Percentiles rank a stretch among this genome's conserved stretches.
Evolutionary conservation across 768 basidiomycete species (phyloP).

Genomic region (Lactarius vividus): DNA sequence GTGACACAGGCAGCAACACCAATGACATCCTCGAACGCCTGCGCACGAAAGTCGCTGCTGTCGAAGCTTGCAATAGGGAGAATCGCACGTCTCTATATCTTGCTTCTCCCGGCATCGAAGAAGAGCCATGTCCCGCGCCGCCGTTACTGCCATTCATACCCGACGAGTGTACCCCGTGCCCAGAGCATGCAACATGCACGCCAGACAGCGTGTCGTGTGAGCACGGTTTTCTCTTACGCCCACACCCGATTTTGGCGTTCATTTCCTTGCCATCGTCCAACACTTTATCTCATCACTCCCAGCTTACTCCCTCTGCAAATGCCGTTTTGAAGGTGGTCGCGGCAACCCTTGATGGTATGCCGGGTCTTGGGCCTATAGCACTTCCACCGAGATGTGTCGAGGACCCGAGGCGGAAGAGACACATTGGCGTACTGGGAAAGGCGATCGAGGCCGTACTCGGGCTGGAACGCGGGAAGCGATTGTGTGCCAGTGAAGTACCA

Average conservation of each 20-base stretch:
- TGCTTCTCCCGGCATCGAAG: conserved; percentile 23
- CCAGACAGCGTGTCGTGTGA: conserved; percentile 61
- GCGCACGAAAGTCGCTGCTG: conserved; percentile 44
- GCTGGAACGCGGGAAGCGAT: conserved; percentile 57
- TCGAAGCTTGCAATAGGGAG: conserved; percentile 55
- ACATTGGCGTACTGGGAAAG: conserved; percentile 73
- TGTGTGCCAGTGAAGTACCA: conserved; percentile 55
- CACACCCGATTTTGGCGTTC: conserved; percentile 43
- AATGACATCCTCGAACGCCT: conserved; percentile 54
- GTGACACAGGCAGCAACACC: conserved; percentile 59
- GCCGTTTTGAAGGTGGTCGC: conserved; percentile 28
- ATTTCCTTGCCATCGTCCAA: conserved; percentile 45
- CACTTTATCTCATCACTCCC: conserved; percentile 35
- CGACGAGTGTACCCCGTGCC: conserved; percentile 61
- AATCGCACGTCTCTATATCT: conserved; percentile 49
- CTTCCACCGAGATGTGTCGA: conserved; percentile 74
- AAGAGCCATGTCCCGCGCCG: conserved; percentile 47
- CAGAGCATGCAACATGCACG: conserved; percentile 60
- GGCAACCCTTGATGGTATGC: conserved; percentile 57
- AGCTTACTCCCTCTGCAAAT: conserved; percentile 38
- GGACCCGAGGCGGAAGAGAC: conserved; percentile 69
- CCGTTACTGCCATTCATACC: conserved; percentile 57
- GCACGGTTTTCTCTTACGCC: conserved; percentile 60
- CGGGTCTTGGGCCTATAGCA: conserved; percentile 72
- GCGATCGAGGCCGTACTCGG: conserved; percentile 63